Evolutionary conservation across 305 asterid genomes (phyloP).

Genomic region (Rubia balearica): DNA sequence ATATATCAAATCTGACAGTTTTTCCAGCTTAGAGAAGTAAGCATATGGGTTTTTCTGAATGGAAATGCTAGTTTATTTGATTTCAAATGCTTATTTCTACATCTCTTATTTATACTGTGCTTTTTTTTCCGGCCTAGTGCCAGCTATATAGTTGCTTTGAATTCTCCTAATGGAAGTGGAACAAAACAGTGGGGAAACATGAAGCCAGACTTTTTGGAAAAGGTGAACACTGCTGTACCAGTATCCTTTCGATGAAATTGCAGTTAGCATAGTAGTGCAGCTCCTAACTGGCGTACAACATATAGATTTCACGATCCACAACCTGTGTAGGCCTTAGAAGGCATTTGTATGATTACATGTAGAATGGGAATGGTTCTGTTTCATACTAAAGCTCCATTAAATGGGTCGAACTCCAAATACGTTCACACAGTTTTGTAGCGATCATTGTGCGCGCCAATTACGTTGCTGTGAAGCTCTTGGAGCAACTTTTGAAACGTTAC

Average conservation of each 20-base stretch:
- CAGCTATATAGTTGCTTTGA: conserved; percentile 67
- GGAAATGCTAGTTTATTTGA: not conserved
- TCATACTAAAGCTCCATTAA: too few species aligned
- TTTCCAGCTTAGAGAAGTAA: not conserved
- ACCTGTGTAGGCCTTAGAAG: too few species aligned
- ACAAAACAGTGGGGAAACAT: conserved; percentile 25
- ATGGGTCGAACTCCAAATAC: too few species aligned
- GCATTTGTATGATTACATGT: too few species aligned
- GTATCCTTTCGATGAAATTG: not conserved
- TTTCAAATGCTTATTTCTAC: not conserved
- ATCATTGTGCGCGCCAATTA: too few species aligned
- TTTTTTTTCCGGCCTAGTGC: conserved; percentile 44
- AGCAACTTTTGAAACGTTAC: too few species aligned
- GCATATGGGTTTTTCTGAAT: not conserved
- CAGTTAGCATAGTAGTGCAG: not conserved
- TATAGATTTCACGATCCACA: too few species aligned
- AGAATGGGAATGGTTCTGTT: too few species aligned
- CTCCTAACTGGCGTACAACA: too few species aligned
- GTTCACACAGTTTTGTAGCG: too few species aligned
- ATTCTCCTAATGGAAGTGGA: conserved; percentile 79
- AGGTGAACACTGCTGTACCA: conserved; percentile 29
- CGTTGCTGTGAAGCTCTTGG: too few species aligned
- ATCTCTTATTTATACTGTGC: not conserved
- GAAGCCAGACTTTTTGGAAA: conserved; percentile 65
- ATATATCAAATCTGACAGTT: not conserved